phyloP scores from a whole-genome alignment of 192 early-diverging fungal genomes.

The Podila horticola region DNA sequence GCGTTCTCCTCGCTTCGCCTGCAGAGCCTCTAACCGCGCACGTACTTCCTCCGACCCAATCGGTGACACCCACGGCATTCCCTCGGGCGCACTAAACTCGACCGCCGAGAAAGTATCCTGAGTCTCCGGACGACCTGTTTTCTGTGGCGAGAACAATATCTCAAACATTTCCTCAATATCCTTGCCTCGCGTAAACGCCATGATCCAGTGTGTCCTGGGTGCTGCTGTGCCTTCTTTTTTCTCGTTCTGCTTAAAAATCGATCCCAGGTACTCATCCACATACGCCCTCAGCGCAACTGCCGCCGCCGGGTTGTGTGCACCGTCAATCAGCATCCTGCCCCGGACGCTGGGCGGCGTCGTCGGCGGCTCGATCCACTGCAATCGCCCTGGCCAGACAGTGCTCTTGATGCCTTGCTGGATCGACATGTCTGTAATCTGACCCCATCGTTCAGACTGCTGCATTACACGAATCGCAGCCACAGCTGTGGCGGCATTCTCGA shows the following conservation, averaged over 20 bases:
- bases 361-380: conserved; percentile 70
- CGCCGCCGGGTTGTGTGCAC: conserved; percentile 89
- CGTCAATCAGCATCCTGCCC: conserved; percentile 80
- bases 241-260: background rate
- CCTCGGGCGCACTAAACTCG: conserved; percentile 78
- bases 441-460: conserved; percentile 3
- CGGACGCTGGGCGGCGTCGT: conserved; percentile 25
- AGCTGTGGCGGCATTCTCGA: conserved; percentile 81
- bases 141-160: conserved; percentile 52
- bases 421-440: conserved; percentile 55
- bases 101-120: conserved; percentile 76
- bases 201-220: conserved; percentile 73
- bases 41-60: conserved; percentile 59
- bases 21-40: conserved; percentile 15
- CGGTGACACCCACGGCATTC: conserved; percentile 89
- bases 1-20: conserved; percentile 6
- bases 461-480: conserved; percentile 69
- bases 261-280: conserved; percentile 57
- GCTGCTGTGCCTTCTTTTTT: background rate
- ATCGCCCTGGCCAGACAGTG: conserved; percentile 85
- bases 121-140: background rate
- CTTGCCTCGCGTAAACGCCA: conserved; percentile 81
- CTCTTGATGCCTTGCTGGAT: conserved; percentile 72
- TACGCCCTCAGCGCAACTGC: conserved; percentile 72
- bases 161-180: conserved; percentile 68